Evolutionary conservation across 2,329 filamentous ascomycete genomes (phyloP).

Genomic region (Fusarium odoratissimum): DNA sequence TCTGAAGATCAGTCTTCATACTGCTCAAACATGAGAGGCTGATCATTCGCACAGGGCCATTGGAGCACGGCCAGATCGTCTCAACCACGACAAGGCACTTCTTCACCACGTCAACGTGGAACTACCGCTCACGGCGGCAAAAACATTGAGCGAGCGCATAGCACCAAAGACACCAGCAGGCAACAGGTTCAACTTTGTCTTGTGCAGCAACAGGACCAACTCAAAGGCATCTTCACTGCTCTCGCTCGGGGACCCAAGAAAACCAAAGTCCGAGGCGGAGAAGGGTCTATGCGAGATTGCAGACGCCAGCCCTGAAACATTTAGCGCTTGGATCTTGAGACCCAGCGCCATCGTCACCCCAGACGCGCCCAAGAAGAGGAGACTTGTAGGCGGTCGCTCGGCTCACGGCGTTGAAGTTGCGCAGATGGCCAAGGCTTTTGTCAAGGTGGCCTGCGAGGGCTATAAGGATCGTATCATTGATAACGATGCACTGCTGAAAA

Average conservation of each 20-base stretch:
- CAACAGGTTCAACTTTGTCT: constrained; percentile 56
- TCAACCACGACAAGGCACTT: constrained; percentile 59
- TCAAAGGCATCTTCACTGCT: constrained; percentile 48
- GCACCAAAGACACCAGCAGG: constrained; percentile 45
- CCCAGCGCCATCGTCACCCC: constrained; percentile 49
- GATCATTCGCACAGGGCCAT: constrained; percentile 51
- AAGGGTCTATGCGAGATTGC: constrained; percentile 54
- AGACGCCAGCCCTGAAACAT: constrained; percentile 46
- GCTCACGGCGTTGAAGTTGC: constrained; percentile 49
- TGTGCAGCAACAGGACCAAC: constrained; percentile 53
- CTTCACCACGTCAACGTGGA: constrained; percentile 66
- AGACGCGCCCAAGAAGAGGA: constrained; percentile 44
- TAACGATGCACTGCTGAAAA: constrained; percentile 48
- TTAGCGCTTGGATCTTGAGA: constrained; percentile 53
- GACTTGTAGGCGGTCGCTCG: constrained; percentile 46
- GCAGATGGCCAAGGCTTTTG: constrained; percentile 52
- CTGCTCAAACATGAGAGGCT: constrained; percentile 1
- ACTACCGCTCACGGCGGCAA: constrained; percentile 70
- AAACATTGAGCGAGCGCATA: constrained; percentile 57
- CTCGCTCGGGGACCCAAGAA: constrained; percentile 53
- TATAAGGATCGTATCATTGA: constrained; percentile 51
- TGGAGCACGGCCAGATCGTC: constrained; percentile 57
- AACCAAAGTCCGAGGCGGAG: constrained; percentile 55
- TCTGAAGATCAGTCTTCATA: neutral
- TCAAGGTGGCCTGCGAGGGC: constrained; percentile 52